Evolutionary conservation across 148 eudicot species (phyloP).

Genomic region (Heliosperma pusillum): DNA sequence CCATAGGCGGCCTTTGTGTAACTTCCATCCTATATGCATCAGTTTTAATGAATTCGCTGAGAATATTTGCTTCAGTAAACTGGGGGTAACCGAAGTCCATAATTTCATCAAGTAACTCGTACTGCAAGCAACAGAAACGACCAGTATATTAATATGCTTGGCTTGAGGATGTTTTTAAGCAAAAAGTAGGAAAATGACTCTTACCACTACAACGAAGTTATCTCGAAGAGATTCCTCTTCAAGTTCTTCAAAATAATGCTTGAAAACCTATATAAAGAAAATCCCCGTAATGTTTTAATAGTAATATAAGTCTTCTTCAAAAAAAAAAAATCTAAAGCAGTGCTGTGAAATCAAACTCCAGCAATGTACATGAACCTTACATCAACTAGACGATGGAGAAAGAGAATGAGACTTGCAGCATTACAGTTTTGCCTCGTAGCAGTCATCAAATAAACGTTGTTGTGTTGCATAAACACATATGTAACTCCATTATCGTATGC

Average conservation of each 20-base stretch:
- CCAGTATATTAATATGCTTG: constrained; percentile 1
- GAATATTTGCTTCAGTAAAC: constrained; percentile 94
- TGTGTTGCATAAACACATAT: constrained; percentile 91
- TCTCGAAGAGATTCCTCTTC: constrained; percentile 99
- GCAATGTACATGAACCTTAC: constrained; percentile 22
- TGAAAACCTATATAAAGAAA: constrained; percentile 62
- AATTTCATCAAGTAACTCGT: constrained; percentile 94
- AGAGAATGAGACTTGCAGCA: constrained; percentile 86
- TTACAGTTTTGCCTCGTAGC: constrained; percentile 97
- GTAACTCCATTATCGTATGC: constrained; percentile 85
- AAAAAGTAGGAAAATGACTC: constrained; percentile 31
- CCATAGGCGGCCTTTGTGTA: constrained; percentile 98
- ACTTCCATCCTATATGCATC: constrained; percentile 99
- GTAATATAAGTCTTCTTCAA: not conserved
- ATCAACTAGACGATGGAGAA: constrained; percentile 82
- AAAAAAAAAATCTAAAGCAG: not conserved
- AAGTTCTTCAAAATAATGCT: constrained; percentile 93
- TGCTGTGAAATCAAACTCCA: not conserved
- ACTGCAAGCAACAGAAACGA: constrained; percentile 42
- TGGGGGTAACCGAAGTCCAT: constrained; percentile 99
- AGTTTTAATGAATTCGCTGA: constrained; percentile 92
- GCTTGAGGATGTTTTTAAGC: not conserved
- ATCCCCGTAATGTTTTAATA: not conserved
- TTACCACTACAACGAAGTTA: constrained; percentile 99
- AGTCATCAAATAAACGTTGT: constrained; percentile 77